These are phyloP conservation scores for Tricladium varicosporioides DNA, from an alignment of 2,329 filamentous ascomycete species.

Conservation along the genomic window DNA sequence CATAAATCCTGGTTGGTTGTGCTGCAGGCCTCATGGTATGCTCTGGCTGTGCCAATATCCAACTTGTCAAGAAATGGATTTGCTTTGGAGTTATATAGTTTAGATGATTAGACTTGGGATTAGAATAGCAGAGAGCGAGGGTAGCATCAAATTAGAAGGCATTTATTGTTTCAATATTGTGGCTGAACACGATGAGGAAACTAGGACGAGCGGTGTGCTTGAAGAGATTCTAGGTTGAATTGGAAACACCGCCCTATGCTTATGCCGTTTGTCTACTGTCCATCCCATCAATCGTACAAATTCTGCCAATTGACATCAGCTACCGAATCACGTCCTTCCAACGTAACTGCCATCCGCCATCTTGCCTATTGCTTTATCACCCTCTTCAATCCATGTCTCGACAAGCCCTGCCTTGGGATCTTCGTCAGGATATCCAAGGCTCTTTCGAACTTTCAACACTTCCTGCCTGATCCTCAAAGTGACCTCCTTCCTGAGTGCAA, in stretches of 20 bases:
- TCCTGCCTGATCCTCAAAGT: constrained; percentile 75
- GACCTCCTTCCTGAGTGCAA: constrained; percentile 74
- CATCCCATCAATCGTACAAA: neutral
- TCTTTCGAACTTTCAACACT: constrained; percentile 73
- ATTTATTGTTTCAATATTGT: too few relatives aligned
- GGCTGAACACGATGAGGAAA: too few relatives aligned
- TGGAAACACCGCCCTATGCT: neutral
- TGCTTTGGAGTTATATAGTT: too few relatives aligned
- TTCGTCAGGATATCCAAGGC: constrained; percentile 70
- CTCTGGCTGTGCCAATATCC: too few relatives aligned
- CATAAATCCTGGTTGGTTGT: too few relatives aligned
- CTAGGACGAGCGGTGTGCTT: too few relatives aligned
- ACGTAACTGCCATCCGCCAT: constrained; percentile 62
- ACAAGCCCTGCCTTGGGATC: constrained; percentile 74
- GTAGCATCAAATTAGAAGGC: too few relatives aligned
- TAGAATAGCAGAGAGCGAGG: too few relatives aligned
- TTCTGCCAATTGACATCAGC: neutral
- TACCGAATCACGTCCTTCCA: constrained; percentile 41
- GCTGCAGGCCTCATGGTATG: too few relatives aligned
- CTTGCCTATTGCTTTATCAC: constrained; percentile 52
- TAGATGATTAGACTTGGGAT: too few relatives aligned
- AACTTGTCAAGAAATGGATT: too few relatives aligned
- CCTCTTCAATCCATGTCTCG: constrained; percentile 70
- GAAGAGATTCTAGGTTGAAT: too few relatives aligned
- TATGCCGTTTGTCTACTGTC: neutral